phyloP scores from a whole-genome alignment of 1,284 basidiomycete genomes.

The Fomitiporia mediterranea region DNA sequence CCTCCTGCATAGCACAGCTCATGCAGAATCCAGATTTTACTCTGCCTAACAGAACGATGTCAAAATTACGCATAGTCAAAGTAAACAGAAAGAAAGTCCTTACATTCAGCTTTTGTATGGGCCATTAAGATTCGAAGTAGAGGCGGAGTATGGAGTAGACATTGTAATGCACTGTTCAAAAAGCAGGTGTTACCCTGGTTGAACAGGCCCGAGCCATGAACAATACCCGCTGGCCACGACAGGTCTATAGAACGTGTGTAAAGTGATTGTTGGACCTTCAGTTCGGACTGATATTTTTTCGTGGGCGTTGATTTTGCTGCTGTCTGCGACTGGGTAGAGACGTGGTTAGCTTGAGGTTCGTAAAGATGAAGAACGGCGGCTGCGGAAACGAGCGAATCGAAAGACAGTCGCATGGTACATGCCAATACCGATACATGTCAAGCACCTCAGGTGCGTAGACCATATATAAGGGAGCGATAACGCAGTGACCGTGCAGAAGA shows the following conservation, averaged over 20 bases:
- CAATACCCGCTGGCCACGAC: slow-evolving; percentile 46
- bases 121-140: slow-evolving; percentile 66
- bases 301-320: background rate
- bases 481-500: background rate
- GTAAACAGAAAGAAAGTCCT: slow-evolving; percentile 26
- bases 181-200: slow-evolving; percentile 99
- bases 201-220: slow-evolving; percentile 63
- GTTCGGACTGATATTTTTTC: background rate
- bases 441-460: background rate
- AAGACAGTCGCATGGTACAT: slow-evolving; percentile 13
- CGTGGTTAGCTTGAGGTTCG: background rate
- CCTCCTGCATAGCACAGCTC: slow-evolving; percentile 61
- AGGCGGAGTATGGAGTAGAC: slow-evolving; percentile 90
- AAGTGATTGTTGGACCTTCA: slow-evolving; percentile 29
- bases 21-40: slow-evolving; percentile 65
- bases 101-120: slow-evolving; percentile 54
- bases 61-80: slow-evolving; percentile 22
- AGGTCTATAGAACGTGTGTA: slow-evolving; percentile 51
- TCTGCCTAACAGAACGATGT: slow-evolving; percentile 43
- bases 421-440: background rate
- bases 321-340: background rate
- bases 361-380: background rate
- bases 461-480: background rate
- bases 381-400: slow-evolving; percentile 20
- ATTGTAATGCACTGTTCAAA: slow-evolving; percentile 93